Conservation (phyloP, 208 protist genomes). For the Angomonas ambiguus region DNA sequence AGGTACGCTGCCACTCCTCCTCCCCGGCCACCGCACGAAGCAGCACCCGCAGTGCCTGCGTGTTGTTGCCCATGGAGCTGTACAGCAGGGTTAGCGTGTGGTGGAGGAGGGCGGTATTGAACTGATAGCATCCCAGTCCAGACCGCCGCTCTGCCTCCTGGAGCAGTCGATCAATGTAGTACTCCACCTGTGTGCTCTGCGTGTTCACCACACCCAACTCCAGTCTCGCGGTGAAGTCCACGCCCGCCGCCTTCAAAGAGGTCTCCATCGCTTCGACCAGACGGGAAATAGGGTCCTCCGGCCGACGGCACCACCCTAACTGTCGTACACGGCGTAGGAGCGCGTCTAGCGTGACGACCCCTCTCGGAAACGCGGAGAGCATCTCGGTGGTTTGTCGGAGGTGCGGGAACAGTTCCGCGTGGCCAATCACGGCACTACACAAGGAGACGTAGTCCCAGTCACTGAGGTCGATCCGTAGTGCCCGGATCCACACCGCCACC, state of each 20-base stretch:
- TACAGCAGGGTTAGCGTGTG: conserved; percentile 72
- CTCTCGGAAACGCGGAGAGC: conserved; percentile 31
- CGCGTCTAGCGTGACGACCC: conserved; percentile 40
- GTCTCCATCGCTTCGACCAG: conserved; percentile 43
- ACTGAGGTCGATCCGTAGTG: conserved; percentile 47
- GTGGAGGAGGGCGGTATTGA: conserved; percentile 41
- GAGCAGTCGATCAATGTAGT: conserved; percentile 36
- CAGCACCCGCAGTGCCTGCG: conserved; percentile 45
- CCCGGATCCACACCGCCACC: conserved; percentile 73
- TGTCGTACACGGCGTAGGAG: conserved; percentile 40
- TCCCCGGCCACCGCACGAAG: conserved; percentile 20
- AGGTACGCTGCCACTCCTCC: background rate
- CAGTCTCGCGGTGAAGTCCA: conserved; percentile 29
- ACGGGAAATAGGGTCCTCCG: conserved; percentile 7
- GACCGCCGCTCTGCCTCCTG: conserved; percentile 9
- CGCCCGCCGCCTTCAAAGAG: conserved; percentile 34
- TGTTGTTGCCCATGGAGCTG: conserved; percentile 52
- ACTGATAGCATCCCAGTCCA: conserved; percentile 28
- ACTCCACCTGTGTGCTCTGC: conserved; percentile 34
- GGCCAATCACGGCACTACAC: conserved; percentile 32
- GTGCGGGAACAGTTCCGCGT: conserved; percentile 59
- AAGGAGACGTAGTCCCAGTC: conserved; percentile 77
- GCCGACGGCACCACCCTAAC: conserved; percentile 21
- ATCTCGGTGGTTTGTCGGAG: conserved; percentile 24
- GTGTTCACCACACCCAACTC: conserved; percentile 54